Base-by-base conservation (phyloP, 176 grass and related monocot species). In the Ampelocalamus luodianensis region DNA sequence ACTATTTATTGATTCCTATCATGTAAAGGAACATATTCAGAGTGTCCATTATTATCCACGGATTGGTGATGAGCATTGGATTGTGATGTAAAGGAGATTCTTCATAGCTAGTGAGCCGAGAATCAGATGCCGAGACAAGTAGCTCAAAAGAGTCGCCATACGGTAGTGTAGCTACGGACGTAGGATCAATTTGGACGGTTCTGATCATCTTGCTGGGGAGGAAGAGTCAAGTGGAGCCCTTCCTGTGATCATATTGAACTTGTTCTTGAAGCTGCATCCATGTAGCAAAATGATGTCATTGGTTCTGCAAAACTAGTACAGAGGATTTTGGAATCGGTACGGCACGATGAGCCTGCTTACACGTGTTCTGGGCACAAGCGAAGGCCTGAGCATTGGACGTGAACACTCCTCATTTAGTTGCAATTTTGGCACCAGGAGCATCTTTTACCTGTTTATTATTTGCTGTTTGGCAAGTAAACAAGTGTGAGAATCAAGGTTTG, bases 41-140 rank as follows among this genome's bases (percentile, higher is more conserved):
- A 74, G 34, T 74, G 74, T 74, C 39, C 67, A 59, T 83, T 66
- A 72, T 29, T 37, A 45, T 76, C 71, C 83, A 77, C 27, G 80
- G 78, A 82, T 75, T 24, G 77, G 60, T 75, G 69, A 44, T 70
- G 71, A 27, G 37, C 36, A 22, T 61, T 74, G 34, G 63, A 75
- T 46, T 29, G 68, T 17, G 48, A 73, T 83, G 66, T 83, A 79
- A 88, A 90, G 85, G 22, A 90, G 78, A 87, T 92, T 92, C 85
- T 79, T 80, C 67, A 44, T 76, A 18, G 79, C 65, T 86, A 85
- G 67, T 83, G 89, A 81, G 42, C 87, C 12, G 12, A 43, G 93
- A 90, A 90, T 92, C 93, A 37, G 93, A 92, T 95, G 88, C 93
- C 78, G 72, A 76, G 69, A 15, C 53, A 71, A 36, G n/a, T 59